These are phyloP conservation scores for Sphaerulina populicola DNA, from an alignment of 2,329 filamentous ascomycete species.

Conservation along the genomic window DNA sequence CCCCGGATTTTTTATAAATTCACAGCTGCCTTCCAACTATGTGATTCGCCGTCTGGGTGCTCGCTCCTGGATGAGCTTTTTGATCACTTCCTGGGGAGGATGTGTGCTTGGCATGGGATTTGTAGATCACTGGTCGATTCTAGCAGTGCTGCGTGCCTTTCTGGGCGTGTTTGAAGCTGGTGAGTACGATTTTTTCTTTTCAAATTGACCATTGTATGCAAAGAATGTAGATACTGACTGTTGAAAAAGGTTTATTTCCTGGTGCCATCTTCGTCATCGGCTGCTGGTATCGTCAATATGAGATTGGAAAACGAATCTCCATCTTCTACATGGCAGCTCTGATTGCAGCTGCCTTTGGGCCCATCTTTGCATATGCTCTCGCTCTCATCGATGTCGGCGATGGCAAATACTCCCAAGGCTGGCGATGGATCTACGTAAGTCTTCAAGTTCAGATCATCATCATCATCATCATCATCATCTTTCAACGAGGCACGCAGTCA, in stretches of 20 bases:
- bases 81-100: constrained; percentile 47
- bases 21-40: constrained; percentile 27
- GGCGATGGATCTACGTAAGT: constrained; percentile 25
- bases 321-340: constrained; percentile 39
- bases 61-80: constrained; percentile 27
- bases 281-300: constrained; percentile 22
- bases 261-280: constrained; percentile 32
- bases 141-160: constrained; percentile 49
- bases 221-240: neutral
- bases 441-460: neutral
- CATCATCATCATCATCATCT: neutral
- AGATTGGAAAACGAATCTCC: constrained; percentile 32
- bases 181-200: neutral
- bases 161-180: constrained; percentile 56
- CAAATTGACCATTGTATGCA: no score
- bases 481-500: constrained; percentile 1
- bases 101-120: constrained; percentile 59
- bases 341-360: constrained; percentile 30
- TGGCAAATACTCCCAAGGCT: constrained; percentile 29
- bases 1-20: no score
- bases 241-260: constrained; percentile 25
- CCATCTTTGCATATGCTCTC: constrained; percentile 31
- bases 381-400: constrained; percentile 30
- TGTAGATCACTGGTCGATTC: constrained; percentile 42
- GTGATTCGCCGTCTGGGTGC: constrained; percentile 31